These are phyloP conservation scores for Jatropha multifida DNA, from an alignment of 441 rosid genomes.

Conservation along the genomic window DNA sequence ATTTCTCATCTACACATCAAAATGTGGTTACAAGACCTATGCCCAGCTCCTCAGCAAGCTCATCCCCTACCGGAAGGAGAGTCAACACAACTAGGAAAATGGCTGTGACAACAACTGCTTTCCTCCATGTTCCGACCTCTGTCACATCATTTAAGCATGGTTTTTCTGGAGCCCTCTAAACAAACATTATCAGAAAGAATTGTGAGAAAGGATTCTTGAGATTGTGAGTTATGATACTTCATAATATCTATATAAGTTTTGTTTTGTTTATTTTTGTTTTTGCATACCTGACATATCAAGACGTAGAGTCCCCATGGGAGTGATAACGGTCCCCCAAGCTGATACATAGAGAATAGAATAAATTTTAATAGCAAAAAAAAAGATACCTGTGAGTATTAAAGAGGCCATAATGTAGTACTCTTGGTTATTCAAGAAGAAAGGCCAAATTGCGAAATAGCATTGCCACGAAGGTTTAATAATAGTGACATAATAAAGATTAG, in stretches of 20 bases:
- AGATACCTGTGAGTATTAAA: not conserved
- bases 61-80: slow-evolving; percentile 87
- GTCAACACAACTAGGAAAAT: slow-evolving; percentile 64
- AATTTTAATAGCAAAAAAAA: not conserved
- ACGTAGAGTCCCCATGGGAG: slow-evolving; percentile 97
- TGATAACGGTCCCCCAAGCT: slow-evolving; percentile 93
- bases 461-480: not conserved
- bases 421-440: not conserved
- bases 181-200: not conserved
- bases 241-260: not conserved
- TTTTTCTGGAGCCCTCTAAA: slow-evolving; percentile 85
- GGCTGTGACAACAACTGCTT: slow-evolving; percentile 54
- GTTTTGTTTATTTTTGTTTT: not conserved
- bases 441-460: not conserved
- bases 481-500: not conserved
- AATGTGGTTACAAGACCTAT: slow-evolving; percentile 86
- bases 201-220: slow-evolving; percentile 8
- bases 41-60: slow-evolving; percentile 94
- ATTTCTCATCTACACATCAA: slow-evolving; percentile 26
- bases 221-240: not conserved
- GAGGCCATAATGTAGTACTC: not conserved
- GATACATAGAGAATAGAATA: slow-evolving; percentile 17
- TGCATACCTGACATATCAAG: slow-evolving; percentile 81
- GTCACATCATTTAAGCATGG: slow-evolving; percentile 91
- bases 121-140: slow-evolving; percentile 93